Base-by-base conservation (phyloP, 1,139 yeast genomes). In the Torulaspora globosa region DNA sequence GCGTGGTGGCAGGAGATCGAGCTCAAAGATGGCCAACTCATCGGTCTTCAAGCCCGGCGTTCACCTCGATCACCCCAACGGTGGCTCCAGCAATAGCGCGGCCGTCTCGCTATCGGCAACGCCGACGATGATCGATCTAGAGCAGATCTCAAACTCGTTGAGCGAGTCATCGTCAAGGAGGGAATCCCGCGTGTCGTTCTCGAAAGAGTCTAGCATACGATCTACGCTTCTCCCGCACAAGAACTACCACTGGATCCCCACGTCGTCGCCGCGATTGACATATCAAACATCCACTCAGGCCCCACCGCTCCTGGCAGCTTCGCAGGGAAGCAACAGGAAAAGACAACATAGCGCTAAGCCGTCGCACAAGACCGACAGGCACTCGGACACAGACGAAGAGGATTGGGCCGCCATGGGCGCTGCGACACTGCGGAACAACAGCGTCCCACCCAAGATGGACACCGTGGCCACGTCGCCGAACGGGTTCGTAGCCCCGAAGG, bases 351-450 rank as follows among this genome's bases (percentile, higher is more conserved):
- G 31, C 26, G 19, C 21, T 12, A 29, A 39, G 21, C 44, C 43
- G 23, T 27, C 37, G 3, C n/a, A 31, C 15, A 43, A 38, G 24
- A 36, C 39, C 14, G 30, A 36, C 18, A 49, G 50, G 31, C 66
- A 63, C 42, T 65, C 69, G 16, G 82, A 86, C 59, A 87, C 96
- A 0, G 97, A 90, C 66, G 97, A 90, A 60, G 97, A 90, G 63
- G 97, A 90, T 66, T 90, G 97, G 97, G 86, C 83, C 52, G 70
- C 88, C 0, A 84, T 89, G 46, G 96, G 96, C 1, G 89, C 96
- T 0, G 84, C 76, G 34, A 69, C 75, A 41, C 65, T 82, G 44
- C 66, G 83, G 36, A 71, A 68, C 35, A 66, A 64, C 30, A 56
- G 63, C 21, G 49, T 51, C 9, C 49, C 60, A 11, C 49, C 55